Conservation (phyloP, 2,329 filamentous ascomycete genomes). For the Pyrenophora seminiperda region DNA sequence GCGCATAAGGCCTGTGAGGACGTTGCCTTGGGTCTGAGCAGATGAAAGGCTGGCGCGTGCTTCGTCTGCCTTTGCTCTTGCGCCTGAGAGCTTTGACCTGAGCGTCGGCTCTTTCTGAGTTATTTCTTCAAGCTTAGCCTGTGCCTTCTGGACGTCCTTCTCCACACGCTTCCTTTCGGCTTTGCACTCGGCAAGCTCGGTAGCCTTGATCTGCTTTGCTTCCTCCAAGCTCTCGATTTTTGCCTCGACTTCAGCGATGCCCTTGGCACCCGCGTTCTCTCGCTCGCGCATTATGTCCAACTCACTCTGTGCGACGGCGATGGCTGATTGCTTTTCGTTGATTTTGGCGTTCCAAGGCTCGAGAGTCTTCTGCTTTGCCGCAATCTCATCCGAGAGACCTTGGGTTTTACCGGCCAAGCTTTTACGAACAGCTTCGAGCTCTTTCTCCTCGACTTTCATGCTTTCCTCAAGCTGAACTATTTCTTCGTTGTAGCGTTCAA, state of each 20-base stretch:
- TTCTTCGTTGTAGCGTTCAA: slow-evolving; percentile 75
- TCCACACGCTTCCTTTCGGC: slow-evolving; percentile 72
- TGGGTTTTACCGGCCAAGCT: slow-evolving; percentile 94
- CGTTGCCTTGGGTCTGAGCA: slow-evolving; percentile 90
- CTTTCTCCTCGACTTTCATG: slow-evolving; percentile 78
- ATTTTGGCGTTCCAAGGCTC: slow-evolving; percentile 98
- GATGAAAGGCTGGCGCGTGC: slow-evolving; percentile 87
- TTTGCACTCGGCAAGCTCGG: slow-evolving; percentile 77
- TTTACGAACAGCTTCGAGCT: slow-evolving; percentile 82
- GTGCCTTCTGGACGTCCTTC: slow-evolving; percentile 73
- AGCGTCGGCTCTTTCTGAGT: slow-evolving; percentile 79
- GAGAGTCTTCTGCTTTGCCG: slow-evolving; percentile 86
- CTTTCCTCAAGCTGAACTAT: slow-evolving; percentile 76
- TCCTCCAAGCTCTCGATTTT: slow-evolving; percentile 78
- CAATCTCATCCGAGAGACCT: slow-evolving; percentile 89
- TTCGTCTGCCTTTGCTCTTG: slow-evolving; percentile 94
- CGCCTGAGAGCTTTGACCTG: slow-evolving; percentile 82
- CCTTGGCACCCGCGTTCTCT: slow-evolving; percentile 82
- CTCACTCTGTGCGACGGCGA: slow-evolving; percentile 93
- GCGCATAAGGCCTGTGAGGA: slow-evolving; percentile 88
- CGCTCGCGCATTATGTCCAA: slow-evolving; percentile 89
- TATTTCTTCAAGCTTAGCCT: slow-evolving; percentile 74
- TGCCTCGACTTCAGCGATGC: slow-evolving; percentile 78
- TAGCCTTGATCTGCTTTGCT: slow-evolving; percentile 70
- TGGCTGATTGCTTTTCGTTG: slow-evolving; percentile 91